phyloP scores from a whole-genome alignment of 2,329 filamentous ascomycete genomes.

The Xylaria sp. region DNA sequence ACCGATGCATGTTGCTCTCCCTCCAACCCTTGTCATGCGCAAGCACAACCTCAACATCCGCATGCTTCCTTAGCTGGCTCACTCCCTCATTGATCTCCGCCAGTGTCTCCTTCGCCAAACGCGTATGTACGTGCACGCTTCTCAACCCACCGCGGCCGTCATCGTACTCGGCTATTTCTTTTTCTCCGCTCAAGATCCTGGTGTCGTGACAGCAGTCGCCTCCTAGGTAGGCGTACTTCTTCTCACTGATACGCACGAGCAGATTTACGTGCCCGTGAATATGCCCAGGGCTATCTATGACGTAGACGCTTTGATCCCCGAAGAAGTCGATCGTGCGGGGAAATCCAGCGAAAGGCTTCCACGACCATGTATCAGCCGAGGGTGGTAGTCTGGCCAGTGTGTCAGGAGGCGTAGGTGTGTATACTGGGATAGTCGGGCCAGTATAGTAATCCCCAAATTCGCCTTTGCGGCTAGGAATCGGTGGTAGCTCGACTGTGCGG shows the following conservation, averaged over 20 bases:
- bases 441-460: slow-evolving; percentile 18
- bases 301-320: slow-evolving; percentile 51
- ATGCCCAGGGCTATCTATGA: slow-evolving; percentile 58
- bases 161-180: slow-evolving; percentile 56
- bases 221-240: slow-evolving; percentile 54
- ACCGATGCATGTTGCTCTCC: slow-evolving; percentile 44
- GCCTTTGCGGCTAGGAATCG: slow-evolving; percentile 26
- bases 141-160: slow-evolving; percentile 50
- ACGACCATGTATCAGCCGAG: slow-evolving; percentile 39
- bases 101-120: slow-evolving; percentile 51
- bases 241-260: slow-evolving; percentile 46
- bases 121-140: slow-evolving; percentile 58
- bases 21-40: slow-evolving; percentile 58
- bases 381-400: slow-evolving; percentile 27
- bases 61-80: slow-evolving; percentile 32
- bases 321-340: slow-evolving; percentile 54
- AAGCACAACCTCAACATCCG: slow-evolving; percentile 54
- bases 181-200: slow-evolving; percentile 56
- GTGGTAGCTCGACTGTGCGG: slow-evolving; percentile 51
- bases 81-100: slow-evolving; percentile 47
- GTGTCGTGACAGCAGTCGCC: slow-evolving; percentile 61
- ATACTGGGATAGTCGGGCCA: slow-evolving; percentile 19
- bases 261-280: slow-evolving; percentile 58
- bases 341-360: slow-evolving; percentile 51
- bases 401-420: slow-evolving; percentile 28